Evolutionary conservation across 768 basidiomycete species (phyloP), one percentile per base, ranked within the genome.

Genomic region (Pleurotus cornucopiae): DNA sequence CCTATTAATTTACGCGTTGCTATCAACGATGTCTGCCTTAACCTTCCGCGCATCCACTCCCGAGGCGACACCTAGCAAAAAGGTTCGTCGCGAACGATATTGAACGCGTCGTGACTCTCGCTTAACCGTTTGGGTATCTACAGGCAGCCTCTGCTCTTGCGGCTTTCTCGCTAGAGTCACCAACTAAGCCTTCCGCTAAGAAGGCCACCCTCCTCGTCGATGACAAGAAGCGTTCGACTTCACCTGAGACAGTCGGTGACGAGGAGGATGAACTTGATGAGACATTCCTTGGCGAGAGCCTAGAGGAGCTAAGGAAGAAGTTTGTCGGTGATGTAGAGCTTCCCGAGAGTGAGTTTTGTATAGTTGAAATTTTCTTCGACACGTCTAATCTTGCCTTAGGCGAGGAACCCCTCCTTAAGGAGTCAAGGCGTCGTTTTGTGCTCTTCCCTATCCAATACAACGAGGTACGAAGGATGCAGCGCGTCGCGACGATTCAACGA

Each of bases 401-500:
- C 56, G 82, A 90, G 57, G 94, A 96, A 66, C 94, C 94, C 13
- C 74, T 97, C 5, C 75, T 96, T 56, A 88, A 83, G 66, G 83
- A 83, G 57, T 86, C 86, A 0, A 83, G 81, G 58, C 82, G 84
- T 54, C 84, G 94, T 40, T 96, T 98, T 63, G 92, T 95, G 4
- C 76, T 98, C 16, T 97, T 95, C 68, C 95, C 95, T 1, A 96
- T 97, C 58, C 88, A 94, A 66, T 96, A 94, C 66, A 80, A 85
- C 58, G 93, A 96, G 75, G 94, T 92, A 59, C 30, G 30, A 34
- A 61, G 81, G 63, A 21, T 11, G 16, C 34, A 14, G 41, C 23
- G 26, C 13, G 9, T 49, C 23, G n/a, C 52, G 5, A 9, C 11
- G 5, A 30, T 13, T 7, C 55, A 37, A 37, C 30, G 14, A 38